These are phyloP conservation scores for Rhodotorula paludigena DNA, from an alignment of 768 basidiomycete genomes.

Conservation along the genomic window DNA sequence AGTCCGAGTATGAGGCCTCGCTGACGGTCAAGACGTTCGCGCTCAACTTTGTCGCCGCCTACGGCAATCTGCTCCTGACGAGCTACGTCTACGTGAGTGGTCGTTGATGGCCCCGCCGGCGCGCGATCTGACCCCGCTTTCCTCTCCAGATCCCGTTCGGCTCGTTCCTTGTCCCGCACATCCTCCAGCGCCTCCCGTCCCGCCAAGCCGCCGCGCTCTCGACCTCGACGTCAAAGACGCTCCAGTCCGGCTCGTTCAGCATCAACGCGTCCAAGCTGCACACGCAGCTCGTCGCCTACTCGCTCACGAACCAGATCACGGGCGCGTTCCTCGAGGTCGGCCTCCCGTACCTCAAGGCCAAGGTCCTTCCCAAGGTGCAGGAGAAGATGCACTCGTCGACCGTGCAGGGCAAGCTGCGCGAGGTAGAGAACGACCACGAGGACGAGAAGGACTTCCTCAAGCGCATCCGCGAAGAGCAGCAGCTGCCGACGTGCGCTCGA, in stretches of 20 bases:
- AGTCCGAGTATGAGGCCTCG: conserved; percentile 65
- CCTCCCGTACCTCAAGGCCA: conserved; percentile 29
- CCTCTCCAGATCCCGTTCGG: conserved; percentile 41
- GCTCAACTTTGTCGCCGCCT: conserved; percentile 80
- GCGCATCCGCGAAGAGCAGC: conserved; percentile 67
- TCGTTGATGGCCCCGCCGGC: too few relatives aligned
- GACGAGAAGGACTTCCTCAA: conserved; percentile 77
- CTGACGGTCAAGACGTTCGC: conserved; percentile 87
- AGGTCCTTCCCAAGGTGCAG: conserved; percentile 27
- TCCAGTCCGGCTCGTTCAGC: conserved; percentile 60
- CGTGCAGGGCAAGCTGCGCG: conserved; percentile 56
- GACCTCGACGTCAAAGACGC: conserved; percentile 40
- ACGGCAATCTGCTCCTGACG: conserved; percentile 75
- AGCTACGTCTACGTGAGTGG: conserved; percentile 85
- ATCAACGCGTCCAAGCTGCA: conserved; percentile 58
- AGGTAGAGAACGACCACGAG: conserved; percentile 43
- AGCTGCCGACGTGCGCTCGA: conserved; percentile 57
- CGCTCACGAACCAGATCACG: conserved; percentile 56
- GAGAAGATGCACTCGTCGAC: conserved; percentile 34
- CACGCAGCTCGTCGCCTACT: conserved; percentile 89
- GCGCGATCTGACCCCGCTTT: neutral
- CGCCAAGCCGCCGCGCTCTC: conserved; percentile 20
- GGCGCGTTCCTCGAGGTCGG: conserved; percentile 57
- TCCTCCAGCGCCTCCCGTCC: conserved; percentile 27
- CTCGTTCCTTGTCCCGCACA: conserved; percentile 35